A percentile compares a stretch with the other conserved stretches of the same genome.
These are phyloP conservation scores for Lactarius deliciosus DNA, from an alignment of 768 basidiomycete species.

Conservation along the genomic window DNA sequence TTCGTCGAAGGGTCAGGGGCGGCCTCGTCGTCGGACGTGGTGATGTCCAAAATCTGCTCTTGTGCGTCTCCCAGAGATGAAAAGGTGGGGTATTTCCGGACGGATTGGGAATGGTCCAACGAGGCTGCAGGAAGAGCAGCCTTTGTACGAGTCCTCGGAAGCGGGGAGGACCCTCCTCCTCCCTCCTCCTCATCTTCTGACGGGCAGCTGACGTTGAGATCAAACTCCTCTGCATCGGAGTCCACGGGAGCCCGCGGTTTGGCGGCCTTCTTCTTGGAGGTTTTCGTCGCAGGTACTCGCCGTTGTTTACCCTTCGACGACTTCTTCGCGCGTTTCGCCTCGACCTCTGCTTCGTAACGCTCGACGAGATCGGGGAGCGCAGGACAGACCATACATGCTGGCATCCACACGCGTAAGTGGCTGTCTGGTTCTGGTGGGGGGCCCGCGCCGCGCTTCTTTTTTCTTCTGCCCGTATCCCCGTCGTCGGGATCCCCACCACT, in stretches of 20 bases:
- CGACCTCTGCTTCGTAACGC: constrained; percentile 53
- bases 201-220: constrained; percentile 19
- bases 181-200: constrained; percentile 11
- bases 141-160: neutral
- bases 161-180: neutral
- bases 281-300: constrained; percentile 3
- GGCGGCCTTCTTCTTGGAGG: constrained; percentile 2
- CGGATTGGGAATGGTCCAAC: neutral
- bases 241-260: neutral
- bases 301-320: constrained; percentile 6
- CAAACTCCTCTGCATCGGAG: constrained; percentile 15
- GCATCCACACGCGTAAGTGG: constrained; percentile 74
- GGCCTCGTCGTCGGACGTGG: constrained; percentile 6
- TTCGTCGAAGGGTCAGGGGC: neutral
- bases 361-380: constrained; percentile 66
- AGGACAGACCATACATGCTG: constrained; percentile 70
- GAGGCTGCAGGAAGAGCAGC: neutral
- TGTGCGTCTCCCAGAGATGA: neutral
- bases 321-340: constrained; percentile 29
- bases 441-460: constrained; percentile 39
- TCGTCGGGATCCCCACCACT: constrained; percentile 45
- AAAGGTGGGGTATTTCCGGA: neutral
- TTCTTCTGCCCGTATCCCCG: constrained; percentile 47
- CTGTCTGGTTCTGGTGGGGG: constrained; percentile 52
- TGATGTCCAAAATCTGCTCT: neutral